These are phyloP conservation scores for Yamadazyma endophytica DNA, from an alignment of 805 yeast genomes.

Conservation along the genomic window DNA sequence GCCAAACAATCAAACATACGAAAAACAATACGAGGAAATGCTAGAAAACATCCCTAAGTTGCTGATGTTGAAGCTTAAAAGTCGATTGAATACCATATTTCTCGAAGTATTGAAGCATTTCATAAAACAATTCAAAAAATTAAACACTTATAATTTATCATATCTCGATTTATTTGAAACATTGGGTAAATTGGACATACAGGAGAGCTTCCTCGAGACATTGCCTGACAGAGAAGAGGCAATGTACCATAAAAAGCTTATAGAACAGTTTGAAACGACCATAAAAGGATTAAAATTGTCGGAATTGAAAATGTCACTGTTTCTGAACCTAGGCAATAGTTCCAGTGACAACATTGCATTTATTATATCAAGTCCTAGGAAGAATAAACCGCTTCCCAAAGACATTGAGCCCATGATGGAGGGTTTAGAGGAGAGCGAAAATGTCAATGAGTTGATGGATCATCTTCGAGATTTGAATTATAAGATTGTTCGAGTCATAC, in stretches of 20 bases:
- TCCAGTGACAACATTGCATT: constrained; percentile 13
- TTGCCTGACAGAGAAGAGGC: constrained; percentile 30
- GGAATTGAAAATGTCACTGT: constrained; percentile 5
- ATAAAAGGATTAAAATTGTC: constrained; percentile 17
- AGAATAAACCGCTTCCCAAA: too few species aligned
- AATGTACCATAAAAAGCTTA: constrained; percentile 22
- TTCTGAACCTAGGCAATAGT: constrained; percentile 4
- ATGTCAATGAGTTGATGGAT: constrained; percentile 16
- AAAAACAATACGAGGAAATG: constrained; percentile 22
- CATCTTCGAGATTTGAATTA: constrained; percentile 33
- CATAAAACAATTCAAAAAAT: constrained; percentile 24
- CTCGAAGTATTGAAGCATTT: constrained; percentile 31
- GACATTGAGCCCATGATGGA: too few species aligned
- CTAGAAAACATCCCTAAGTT: constrained; percentile 21
- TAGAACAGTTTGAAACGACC: constrained; percentile 27
- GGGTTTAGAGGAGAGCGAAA: neutral
- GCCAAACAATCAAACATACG: constrained; percentile 15
- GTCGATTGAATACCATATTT: constrained; percentile 30
- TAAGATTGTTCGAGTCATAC: constrained; percentile 30
- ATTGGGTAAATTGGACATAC: constrained; percentile 18
- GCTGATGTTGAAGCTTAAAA: constrained; percentile 27
- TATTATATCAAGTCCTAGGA: constrained; percentile 28
- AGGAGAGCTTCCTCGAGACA: constrained; percentile 10
- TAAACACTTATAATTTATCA: constrained; percentile 21
- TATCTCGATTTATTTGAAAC: constrained; percentile 26